phyloP scores from a whole-genome alignment of 345 rosid species.

The Angophora floribunda region DNA sequence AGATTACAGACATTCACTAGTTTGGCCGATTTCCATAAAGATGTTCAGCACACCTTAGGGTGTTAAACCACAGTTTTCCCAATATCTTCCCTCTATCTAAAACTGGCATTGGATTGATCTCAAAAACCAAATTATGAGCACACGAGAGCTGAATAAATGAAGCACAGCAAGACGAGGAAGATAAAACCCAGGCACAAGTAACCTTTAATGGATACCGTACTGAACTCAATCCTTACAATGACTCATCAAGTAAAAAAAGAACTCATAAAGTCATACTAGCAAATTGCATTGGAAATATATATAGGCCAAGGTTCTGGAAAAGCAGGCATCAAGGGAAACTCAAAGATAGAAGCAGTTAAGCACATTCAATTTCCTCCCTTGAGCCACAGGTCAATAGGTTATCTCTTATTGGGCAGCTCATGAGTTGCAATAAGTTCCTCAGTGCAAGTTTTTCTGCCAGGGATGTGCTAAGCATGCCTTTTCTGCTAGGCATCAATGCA shows the following conservation, averaged over 20 bases:
- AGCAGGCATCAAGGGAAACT: background rate
- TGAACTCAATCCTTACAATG: background rate
- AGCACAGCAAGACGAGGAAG: background rate
- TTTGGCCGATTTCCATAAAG: background rate
- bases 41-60: background rate
- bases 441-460: background rate
- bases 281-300: background rate
- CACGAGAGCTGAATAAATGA: background rate
- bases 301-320: background rate
- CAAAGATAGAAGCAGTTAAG: background rate
- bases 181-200: background rate
- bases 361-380: background rate
- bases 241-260: background rate
- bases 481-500: background rate
- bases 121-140: background rate
- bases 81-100: background rate
- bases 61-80: background rate
- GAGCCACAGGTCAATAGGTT: background rate
- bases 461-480: background rate
- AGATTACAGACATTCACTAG: background rate
- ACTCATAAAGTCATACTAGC: background rate
- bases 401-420: background rate
- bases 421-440: background rate
- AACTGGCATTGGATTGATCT: background rate
- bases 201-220: background rate